A percentile compares a stretch with the other conserved stretches of the same genome.
Conservation (phyloP, 345 rosid genomes). For the Noccaea bulbosa region DNA sequence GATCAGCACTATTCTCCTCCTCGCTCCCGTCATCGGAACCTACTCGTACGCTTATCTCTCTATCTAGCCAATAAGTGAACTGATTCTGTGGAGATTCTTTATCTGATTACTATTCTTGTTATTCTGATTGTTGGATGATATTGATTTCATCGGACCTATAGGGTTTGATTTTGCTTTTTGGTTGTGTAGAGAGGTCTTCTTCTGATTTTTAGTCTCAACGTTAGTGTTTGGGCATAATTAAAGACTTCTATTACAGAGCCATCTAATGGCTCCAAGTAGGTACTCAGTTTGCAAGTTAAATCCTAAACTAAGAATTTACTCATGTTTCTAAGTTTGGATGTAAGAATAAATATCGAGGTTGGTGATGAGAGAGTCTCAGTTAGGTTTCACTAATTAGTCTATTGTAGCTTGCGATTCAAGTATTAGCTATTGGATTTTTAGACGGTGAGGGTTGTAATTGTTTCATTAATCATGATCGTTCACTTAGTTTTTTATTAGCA, state of each 20-base stretch:
- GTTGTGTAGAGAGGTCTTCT: neutral
- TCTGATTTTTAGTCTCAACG: neutral
- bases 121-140: too few relatives aligned
- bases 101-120: too few relatives aligned
- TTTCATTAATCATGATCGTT: neutral
- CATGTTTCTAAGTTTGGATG: slow-evolving; percentile 4
- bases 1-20: slow-evolving; percentile 71
- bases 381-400: neutral
- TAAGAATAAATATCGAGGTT: slow-evolving; percentile 7
- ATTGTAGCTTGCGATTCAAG: neutral
- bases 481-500: neutral
- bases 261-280: neutral
- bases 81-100: too few relatives aligned
- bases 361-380: neutral
- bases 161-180: too few relatives aligned
- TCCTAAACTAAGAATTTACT: neutral
- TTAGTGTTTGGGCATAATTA: neutral
- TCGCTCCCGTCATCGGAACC: slow-evolving; percentile 67
- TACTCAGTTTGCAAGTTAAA: neutral
- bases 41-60: slow-evolving; percentile 50
- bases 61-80: neutral
- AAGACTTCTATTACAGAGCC: neutral
- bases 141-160: too few relatives aligned
- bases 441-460: neutral
- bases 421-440: neutral